Conservation (phyloP, 2,329 filamentous ascomycete genomes). For the Monilinia laxa region DNA sequence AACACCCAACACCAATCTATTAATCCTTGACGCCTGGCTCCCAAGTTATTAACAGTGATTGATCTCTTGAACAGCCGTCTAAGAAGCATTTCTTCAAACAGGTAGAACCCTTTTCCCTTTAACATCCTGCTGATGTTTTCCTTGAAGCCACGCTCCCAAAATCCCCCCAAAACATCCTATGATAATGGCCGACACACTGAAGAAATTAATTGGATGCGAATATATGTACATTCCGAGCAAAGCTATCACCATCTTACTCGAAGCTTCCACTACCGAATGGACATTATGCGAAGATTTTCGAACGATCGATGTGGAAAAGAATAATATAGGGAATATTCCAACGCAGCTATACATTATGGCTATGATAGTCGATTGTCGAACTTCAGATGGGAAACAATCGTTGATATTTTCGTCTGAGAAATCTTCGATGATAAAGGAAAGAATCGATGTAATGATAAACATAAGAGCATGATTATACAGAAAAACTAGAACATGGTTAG, state of each 20-base stretch:
- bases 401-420: conserved; percentile 22
- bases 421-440: conserved; percentile 19
- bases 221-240: conserved; percentile 16
- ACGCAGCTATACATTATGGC: conserved; percentile 19
- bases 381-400: conserved; percentile 13
- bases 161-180: conserved; percentile 16
- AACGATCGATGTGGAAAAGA: not conserved
- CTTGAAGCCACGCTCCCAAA: conserved; percentile 12
- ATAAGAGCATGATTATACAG: conserved; percentile 18
- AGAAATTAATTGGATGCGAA: not conserved
- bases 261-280: conserved; percentile 7
- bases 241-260: conserved; percentile 11
- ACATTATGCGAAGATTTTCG: conserved; percentile 11
- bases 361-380: conserved; percentile 8
- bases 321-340: conserved; percentile 13
- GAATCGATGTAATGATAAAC: not conserved
- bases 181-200: conserved; percentile 8
- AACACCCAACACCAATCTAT: not conserved
- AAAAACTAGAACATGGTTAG: conserved; percentile 17
- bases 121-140: conserved; percentile 9
- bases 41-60: not conserved
- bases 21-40: conserved; percentile 2
- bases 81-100: not conserved
- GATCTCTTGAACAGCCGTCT: not conserved
- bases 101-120: conserved; percentile 6